Base-by-base conservation (phyloP, 2,329 filamentous ascomycete genomes). In the Trichoderma simmonsii region DNA sequence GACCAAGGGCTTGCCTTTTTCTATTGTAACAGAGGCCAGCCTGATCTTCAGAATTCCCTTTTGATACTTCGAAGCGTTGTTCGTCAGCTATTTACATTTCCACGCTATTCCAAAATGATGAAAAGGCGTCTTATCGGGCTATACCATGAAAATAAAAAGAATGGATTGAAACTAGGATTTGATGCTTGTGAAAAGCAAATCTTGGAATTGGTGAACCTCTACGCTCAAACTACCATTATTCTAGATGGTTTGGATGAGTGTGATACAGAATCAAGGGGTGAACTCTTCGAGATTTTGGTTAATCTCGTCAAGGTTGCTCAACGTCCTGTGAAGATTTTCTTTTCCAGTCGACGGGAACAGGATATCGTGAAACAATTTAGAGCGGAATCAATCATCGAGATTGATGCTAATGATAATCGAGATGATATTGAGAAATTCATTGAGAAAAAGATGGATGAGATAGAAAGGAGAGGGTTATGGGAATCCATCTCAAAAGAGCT, bases 221-320 rank as follows among this genome's bases (percentile, higher is more conserved):
- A 70, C 21, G 28, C 66, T 8, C 18, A 43, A 6, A 71, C 68
- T 0, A 34, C 21, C 3, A 11, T 63, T 18, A 32, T 71, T 36
- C 32, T 71, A 2, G 68, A 71, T 28, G 68, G 68, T 36, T 56
- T 71, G 8, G 68, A 71, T 11, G 68, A 71, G 15, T 71, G 68
- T 6, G 21, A 64, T 12, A 8, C 43, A n/a, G 12, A 9, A 43
- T n/a, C 30, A 15, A 54, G 60, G 34, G 21, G 21, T 1, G 12
- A 39, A 28, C 68, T 71, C 18, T 59, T 71, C 15, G 18, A 6
- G 4, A 48, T 39, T 36, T 43, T 71, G 21, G 43, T 21, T 8
- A 15, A 48, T 5, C 39, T 63, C 3, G 30, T 64, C 15, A 54
- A 30, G 0, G 4, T 57, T 8, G 68, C 59, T 8, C 11, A 43